These are phyloP conservation scores for Solanum megistacrolobum DNA, from an alignment of 257 asterid genomes.

Conservation along the genomic window DNA sequence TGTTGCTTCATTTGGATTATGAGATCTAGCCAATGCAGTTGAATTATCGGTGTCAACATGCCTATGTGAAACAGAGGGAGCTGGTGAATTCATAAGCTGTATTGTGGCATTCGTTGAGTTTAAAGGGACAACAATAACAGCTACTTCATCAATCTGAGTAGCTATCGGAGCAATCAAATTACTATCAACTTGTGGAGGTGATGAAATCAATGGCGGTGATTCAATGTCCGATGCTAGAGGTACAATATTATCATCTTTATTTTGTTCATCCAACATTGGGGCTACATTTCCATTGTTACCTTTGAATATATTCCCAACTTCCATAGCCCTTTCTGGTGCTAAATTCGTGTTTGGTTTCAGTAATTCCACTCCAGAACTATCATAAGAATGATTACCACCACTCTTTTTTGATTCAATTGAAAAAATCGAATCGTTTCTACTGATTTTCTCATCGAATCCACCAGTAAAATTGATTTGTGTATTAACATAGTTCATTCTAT, in stretches of 20 bases:
- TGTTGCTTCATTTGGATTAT: neutral
- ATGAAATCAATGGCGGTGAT: conserved; percentile 10
- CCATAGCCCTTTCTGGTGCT: conserved; percentile 7
- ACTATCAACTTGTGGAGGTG: conserved; percentile 1
- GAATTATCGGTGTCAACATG: neutral
- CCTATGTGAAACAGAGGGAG: conserved; percentile 3
- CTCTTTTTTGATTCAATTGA: neutral
- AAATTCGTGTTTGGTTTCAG: neutral
- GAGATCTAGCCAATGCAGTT: neutral
- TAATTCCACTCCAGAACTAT: neutral
- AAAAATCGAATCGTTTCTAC: neutral
- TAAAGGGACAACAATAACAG: neutral
- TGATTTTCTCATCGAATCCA: neutral
- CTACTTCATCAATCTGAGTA: neutral
- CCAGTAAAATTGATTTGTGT: conserved; percentile 1
- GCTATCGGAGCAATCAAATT: neutral
- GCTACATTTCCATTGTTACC: neutral
- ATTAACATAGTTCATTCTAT: neutral
- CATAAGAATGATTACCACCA: neutral
- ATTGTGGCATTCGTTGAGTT: neutral
- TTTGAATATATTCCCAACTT: neutral
- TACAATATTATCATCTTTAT: neutral
- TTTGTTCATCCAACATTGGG: neutral
- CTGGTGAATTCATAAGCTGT: conserved; percentile 13
- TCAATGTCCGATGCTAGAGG: neutral